Evolutionary conservation across 345 rosid species (phyloP).

Genomic region (Pistacia integerrima): DNA sequence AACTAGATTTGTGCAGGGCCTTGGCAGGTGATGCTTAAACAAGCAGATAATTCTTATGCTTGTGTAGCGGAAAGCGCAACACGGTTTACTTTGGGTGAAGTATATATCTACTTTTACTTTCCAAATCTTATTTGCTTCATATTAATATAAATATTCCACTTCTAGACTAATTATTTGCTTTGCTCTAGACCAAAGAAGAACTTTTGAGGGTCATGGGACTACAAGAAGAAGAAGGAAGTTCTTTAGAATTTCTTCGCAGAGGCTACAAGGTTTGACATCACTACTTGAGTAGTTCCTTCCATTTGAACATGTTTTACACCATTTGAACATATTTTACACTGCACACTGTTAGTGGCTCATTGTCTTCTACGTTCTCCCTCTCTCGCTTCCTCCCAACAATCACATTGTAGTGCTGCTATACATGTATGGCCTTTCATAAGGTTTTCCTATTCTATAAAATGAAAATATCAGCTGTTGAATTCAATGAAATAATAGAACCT

Average conservation of each 20-base stretch:
- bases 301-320: neutral
- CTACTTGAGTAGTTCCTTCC: neutral
- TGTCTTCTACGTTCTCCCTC: neutral
- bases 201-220: constrained; percentile 81
- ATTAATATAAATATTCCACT: neutral
- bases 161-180: constrained; percentile 18
- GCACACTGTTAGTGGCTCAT: neutral
- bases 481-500: too few species aligned
- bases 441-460: neutral
- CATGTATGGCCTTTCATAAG: neutral
- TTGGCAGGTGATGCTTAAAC: constrained; percentile 99
- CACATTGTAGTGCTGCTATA: neutral
- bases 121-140: constrained; percentile 10
- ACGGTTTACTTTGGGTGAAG: constrained; percentile 92
- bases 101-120: constrained; percentile 24
- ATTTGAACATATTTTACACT: neutral
- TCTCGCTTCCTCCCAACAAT: neutral
- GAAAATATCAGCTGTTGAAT: too few species aligned
- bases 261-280: constrained; percentile 71
- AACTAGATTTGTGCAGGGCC: constrained; percentile 60
- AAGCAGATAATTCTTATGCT: constrained; percentile 81
- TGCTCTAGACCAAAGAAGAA: constrained; percentile 87
- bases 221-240: constrained; percentile 92
- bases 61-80: constrained; percentile 84
- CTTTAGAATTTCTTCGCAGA: constrained; percentile 83